Percentiles rank a stretch among this genome's conserved stretches.
These are phyloP conservation scores for Pseudomassariella vexata DNA, from an alignment of 2,329 filamentous ascomycete genomes.

Conservation along the genomic window DNA sequence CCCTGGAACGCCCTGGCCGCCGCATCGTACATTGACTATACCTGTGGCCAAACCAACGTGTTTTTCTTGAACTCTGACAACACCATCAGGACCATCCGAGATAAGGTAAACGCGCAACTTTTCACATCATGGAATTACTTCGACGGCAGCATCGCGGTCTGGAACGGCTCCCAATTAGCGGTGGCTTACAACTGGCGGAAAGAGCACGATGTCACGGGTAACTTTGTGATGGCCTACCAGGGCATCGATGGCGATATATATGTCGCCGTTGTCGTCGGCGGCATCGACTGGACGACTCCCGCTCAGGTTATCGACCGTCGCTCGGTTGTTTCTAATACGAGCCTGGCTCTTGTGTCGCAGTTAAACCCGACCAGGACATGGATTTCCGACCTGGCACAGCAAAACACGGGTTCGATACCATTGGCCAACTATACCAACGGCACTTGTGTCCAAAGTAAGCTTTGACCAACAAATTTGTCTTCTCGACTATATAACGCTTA, in stretches of 20 bases:
- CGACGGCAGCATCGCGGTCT: constrained; percentile 2
- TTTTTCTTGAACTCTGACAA: no score
- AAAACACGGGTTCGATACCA: not conserved
- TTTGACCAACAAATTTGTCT: no score
- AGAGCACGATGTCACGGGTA: constrained; percentile 7
- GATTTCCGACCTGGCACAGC: not conserved
- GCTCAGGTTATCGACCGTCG: constrained; percentile 6
- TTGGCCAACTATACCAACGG: no score
- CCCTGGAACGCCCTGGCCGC: no score
- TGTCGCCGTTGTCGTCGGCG: constrained; percentile 10
- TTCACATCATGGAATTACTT: no score
- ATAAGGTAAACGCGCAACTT: no score
- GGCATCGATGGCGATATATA: constrained; percentile 11
- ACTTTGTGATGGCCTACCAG: constrained; percentile 13
- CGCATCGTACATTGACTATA: no score
- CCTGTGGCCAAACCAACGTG: no score
- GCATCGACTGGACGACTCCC: constrained; percentile 10
- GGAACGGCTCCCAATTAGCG: constrained; percentile 11
- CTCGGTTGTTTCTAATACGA: constrained; percentile 8
- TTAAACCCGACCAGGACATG: no score
- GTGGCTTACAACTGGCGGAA: constrained; percentile 13
- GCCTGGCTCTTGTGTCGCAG: constrained; percentile 12
- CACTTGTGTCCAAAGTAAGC: no score
- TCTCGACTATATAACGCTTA: no score
- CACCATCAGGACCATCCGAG: no score